Conservation (phyloP, 352 stramenopile species). For the Phytophthora tentaculata region DNA sequence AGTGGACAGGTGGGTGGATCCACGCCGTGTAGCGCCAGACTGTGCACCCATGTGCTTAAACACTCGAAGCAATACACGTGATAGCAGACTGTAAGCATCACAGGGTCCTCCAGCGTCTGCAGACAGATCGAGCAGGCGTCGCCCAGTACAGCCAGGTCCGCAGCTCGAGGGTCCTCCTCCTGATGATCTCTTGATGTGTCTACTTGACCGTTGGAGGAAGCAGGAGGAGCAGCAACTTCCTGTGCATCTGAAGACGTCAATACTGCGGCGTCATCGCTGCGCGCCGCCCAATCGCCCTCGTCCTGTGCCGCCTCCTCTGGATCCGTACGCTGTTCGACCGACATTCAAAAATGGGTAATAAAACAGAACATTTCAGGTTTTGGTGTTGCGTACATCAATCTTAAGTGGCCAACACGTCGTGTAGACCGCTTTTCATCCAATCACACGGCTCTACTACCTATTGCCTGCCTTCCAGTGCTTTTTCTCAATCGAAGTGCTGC, state of each 20-base stretch:
- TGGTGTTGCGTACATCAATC: slow-evolving; percentile 8
- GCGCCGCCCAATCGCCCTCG: slow-evolving; percentile 55
- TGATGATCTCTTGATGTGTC: slow-evolving; percentile 4
- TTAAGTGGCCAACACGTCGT: slow-evolving; percentile 1
- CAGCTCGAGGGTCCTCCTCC: slow-evolving; percentile 28
- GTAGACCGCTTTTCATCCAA: slow-evolving; percentile 41
- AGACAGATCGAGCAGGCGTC: slow-evolving; percentile 79
- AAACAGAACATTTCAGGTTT: background rate
- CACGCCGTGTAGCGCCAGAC: slow-evolving; percentile 62
- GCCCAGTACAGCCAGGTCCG: slow-evolving; percentile 64
- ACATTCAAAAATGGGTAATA: slow-evolving; percentile 32
- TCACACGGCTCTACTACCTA: slow-evolving; percentile 17
- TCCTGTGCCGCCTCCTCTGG: slow-evolving; percentile 40
- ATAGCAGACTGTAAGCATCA: slow-evolving; percentile 68
- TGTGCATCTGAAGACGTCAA: slow-evolving; percentile 29
- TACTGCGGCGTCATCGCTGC: slow-evolving; percentile 29
- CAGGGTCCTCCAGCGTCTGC: slow-evolving; percentile 55
- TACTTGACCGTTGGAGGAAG: slow-evolving; percentile 39
- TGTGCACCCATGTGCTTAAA: slow-evolving; percentile 65
- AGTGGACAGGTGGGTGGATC: slow-evolving; percentile 63
- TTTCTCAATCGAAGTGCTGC: slow-evolving; percentile 26
- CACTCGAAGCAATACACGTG: slow-evolving; percentile 82
- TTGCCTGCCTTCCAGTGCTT: slow-evolving; percentile 38
- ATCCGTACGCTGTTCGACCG: slow-evolving; percentile 38
- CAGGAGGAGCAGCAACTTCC: slow-evolving; percentile 19